A percentile compares a stretch with the other conserved stretches of the same genome.
phyloP scores from a whole-genome alignment of 352 stramenopile genomes.

The Phytophthora chlamydospora region DNA sequence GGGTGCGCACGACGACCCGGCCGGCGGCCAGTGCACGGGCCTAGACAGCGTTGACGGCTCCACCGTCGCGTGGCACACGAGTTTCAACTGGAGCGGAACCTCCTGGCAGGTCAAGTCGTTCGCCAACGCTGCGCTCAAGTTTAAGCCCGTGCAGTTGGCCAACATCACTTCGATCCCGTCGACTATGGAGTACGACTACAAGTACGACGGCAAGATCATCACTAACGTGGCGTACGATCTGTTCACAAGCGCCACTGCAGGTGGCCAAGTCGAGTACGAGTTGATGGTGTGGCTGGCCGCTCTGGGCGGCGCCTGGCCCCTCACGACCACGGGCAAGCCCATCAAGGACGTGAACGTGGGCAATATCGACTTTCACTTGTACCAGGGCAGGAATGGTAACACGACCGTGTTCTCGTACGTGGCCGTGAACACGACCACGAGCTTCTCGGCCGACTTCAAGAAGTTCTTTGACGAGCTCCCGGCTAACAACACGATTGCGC shows the following conservation, averaged over 20 bases:
- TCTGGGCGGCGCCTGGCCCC: slow-evolving; percentile 31
- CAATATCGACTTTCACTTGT: slow-evolving; percentile 28
- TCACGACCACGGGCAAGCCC: slow-evolving; percentile 29
- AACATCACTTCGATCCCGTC: slow-evolving; percentile 41
- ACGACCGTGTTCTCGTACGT: slow-evolving; percentile 43
- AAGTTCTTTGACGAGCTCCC: slow-evolving; percentile 32
- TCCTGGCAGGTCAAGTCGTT: slow-evolving; percentile 44
- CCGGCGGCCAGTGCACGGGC: slow-evolving; percentile 44
- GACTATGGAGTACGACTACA: slow-evolving; percentile 40
- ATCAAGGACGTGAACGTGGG: slow-evolving; percentile 21
- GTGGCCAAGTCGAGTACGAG: slow-evolving; percentile 36
- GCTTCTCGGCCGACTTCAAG: slow-evolving; percentile 32
- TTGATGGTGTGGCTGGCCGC: slow-evolving; percentile 45
- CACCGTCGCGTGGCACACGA: slow-evolving; percentile 43
- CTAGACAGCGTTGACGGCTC: slow-evolving; percentile 33
- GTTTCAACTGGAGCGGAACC: slow-evolving; percentile 35
- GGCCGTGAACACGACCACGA: slow-evolving; percentile 22
- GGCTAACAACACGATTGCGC: slow-evolving; percentile 22
- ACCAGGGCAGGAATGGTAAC: slow-evolving; percentile 32
- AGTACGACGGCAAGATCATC: slow-evolving; percentile 38
- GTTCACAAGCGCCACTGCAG: slow-evolving; percentile 34
- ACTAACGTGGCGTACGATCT: slow-evolving; percentile 46
- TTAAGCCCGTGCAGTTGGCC: slow-evolving; percentile 34
- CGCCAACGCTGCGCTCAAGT: slow-evolving; percentile 44
- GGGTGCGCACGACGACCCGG: slow-evolving; percentile 26